phyloP scores from a whole-genome alignment of 2,329 filamentous ascomycete genomes.

The Emmonsia crescens region DNA sequence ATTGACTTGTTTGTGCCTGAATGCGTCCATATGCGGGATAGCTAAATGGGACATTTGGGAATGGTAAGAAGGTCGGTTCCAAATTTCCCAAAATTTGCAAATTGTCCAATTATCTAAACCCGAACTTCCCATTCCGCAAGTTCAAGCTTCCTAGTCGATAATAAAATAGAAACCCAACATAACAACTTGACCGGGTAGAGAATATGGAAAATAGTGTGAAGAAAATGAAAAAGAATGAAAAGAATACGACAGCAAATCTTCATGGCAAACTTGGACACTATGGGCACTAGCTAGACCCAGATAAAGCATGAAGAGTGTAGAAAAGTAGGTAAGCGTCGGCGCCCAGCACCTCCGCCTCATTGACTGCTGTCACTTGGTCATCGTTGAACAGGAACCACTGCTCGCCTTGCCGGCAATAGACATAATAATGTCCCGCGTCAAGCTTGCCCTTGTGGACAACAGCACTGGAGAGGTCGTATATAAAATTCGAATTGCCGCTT shows the following conservation, averaged over 20 bases:
- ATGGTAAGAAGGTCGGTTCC: no score
- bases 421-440: conserved; percentile 83
- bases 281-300: conserved; percentile 2
- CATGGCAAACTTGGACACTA: background rate
- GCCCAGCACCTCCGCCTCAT: conserved; percentile 71
- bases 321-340: conserved; percentile 87
- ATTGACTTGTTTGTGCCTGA: no score
- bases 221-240: background rate
- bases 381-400: conserved; percentile 97
- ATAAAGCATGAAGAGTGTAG: conserved; percentile 44
- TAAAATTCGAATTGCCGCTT: conserved; percentile 43
- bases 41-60: no score
- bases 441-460: conserved; percentile 90
- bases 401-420: conserved; percentile 74
- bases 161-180: background rate
- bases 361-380: conserved; percentile 76
- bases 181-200: background rate
- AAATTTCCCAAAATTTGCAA: no score
- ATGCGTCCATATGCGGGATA: no score
- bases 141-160: background rate
- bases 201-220: background rate
- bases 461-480: conserved; percentile 80
- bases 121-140: background rate
- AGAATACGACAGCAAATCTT: background rate
- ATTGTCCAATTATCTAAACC: no score